Conservation (phyloP, 2,329 filamentous ascomycete genomes). For the Curvularia sp. region DNA sequence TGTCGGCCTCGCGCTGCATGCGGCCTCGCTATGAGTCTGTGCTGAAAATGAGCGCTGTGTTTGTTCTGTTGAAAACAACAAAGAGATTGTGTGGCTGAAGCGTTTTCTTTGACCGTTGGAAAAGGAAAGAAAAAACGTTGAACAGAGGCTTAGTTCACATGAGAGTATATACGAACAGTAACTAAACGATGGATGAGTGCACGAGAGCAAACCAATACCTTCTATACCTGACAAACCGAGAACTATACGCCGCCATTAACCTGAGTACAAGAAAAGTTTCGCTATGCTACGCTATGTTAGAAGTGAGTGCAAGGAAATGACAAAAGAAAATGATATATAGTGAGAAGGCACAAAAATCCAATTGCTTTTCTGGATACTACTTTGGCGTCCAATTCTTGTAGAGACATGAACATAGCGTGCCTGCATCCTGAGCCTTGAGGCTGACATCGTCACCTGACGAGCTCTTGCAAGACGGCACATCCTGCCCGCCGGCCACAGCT, state of each 20-base stretch:
- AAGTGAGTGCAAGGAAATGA: slow-evolving; percentile 11
- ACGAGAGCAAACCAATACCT: background rate
- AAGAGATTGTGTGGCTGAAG: background rate
- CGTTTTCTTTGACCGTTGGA: background rate
- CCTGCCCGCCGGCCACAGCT: slow-evolving; percentile 56
- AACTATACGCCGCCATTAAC: slow-evolving; percentile 10
- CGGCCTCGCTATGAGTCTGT: background rate
- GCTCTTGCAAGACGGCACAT: slow-evolving; percentile 63
- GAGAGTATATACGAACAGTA: background rate
- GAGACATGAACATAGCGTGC: slow-evolving; percentile 55
- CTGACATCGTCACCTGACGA: slow-evolving; percentile 48
- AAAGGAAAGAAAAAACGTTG: background rate
- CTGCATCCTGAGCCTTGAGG: slow-evolving; percentile 46
- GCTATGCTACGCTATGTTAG: slow-evolving; percentile 11
- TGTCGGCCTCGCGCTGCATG: slow-evolving; percentile 2
- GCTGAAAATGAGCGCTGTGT: background rate
- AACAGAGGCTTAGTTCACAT: background rate
- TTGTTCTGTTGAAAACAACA: background rate
- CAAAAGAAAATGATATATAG: slow-evolving; percentile 16
- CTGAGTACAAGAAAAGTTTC: background rate
- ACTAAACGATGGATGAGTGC: background rate
- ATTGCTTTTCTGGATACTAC: slow-evolving; percentile 3
- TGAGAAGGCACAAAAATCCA: background rate
- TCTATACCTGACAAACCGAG: background rate
- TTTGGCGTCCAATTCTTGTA: slow-evolving; percentile 54